Evolutionary conservation across 2,329 filamentous ascomycete species (phyloP).

Genomic region (Dothidotthia symphoricarpi): DNA sequence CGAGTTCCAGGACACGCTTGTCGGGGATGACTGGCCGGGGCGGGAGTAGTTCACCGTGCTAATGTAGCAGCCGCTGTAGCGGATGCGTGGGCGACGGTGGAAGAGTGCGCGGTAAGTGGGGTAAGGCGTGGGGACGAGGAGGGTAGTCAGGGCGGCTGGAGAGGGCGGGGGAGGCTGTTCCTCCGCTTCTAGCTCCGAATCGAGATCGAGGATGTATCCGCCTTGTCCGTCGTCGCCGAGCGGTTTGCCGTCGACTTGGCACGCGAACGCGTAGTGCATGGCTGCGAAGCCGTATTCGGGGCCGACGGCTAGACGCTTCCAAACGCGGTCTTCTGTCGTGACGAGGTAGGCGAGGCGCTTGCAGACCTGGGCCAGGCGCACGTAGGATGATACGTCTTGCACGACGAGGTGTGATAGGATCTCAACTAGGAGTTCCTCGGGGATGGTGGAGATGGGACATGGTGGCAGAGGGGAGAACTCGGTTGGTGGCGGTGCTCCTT

Average conservation of each 20-base stretch:
- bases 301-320: conserved; percentile 73
- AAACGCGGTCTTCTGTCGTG: conserved; percentile 78
- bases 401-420: conserved; percentile 72
- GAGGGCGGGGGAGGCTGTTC: conserved; percentile 5
- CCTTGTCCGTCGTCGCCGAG: conserved; percentile 39
- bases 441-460: conserved; percentile 76
- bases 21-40: conserved; percentile 69
- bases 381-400: conserved; percentile 73
- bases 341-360: conserved; percentile 84
- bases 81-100: conserved; percentile 75
- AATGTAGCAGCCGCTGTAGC: conserved; percentile 96
- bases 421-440: conserved; percentile 80
- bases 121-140: conserved; percentile 39
- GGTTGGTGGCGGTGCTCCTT: conserved; percentile 64
- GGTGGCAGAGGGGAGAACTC: conserved; percentile 70
- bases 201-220: conserved; percentile 28
- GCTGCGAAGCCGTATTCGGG: conserved; percentile 72
- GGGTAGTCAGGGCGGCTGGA: conserved; percentile 25
- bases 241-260: conserved; percentile 55
- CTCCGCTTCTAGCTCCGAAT: conserved; percentile 13
- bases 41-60: conserved; percentile 94
- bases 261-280: conserved; percentile 80
- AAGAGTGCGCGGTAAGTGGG: conserved; percentile 65
- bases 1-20: conserved; percentile 69
- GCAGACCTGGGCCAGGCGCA: conserved; percentile 75